Conservation (phyloP, 805 yeast species). For the Candida mattraensis region DNA sequence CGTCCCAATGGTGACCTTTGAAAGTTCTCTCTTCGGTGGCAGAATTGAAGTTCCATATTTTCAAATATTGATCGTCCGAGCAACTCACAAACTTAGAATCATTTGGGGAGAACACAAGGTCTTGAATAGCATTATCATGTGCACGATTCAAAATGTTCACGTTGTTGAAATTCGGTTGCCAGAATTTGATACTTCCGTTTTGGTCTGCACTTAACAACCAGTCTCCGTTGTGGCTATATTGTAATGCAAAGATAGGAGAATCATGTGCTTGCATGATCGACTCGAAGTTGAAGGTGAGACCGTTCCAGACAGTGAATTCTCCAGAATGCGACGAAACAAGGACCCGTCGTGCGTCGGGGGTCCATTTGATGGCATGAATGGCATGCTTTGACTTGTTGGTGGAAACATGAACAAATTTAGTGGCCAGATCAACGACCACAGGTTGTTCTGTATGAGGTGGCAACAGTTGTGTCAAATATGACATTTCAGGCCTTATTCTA, state of each 20-base stretch:
- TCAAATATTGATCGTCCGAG: constrained; percentile 87
- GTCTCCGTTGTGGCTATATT: constrained; percentile 86
- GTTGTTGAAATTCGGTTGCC: constrained; percentile 98
- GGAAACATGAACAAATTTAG: constrained; percentile 86
- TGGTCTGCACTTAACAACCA: constrained; percentile 96
- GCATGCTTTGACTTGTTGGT: constrained; percentile 91
- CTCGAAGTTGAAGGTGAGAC: constrained; percentile 91
- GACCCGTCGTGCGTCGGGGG: constrained; percentile 92
- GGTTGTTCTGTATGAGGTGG: constrained; percentile 55
- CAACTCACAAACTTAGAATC: constrained; percentile 92
- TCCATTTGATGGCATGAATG: constrained; percentile 88
- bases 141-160: constrained; percentile 74
- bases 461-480: constrained; percentile 59
- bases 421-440: constrained; percentile 62
- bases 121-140: constrained; percentile 82
- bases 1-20: constrained; percentile 98
- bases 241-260: constrained; percentile 73
- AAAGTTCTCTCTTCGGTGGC: constrained; percentile 78
- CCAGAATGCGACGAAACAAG: constrained; percentile 91
- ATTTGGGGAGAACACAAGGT: constrained; percentile 84
- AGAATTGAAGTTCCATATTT: constrained; percentile 92
- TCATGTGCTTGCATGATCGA: constrained; percentile 99
- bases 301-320: constrained; percentile 96
- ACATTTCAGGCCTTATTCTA: constrained; percentile 63
- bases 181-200: constrained; percentile 85